Percentiles rank a stretch among this genome's conserved stretches.
Evolutionary conservation across 2,329 filamentous ascomycete genomes (phyloP).

Genomic region (Macrophomina tecta): DNA sequence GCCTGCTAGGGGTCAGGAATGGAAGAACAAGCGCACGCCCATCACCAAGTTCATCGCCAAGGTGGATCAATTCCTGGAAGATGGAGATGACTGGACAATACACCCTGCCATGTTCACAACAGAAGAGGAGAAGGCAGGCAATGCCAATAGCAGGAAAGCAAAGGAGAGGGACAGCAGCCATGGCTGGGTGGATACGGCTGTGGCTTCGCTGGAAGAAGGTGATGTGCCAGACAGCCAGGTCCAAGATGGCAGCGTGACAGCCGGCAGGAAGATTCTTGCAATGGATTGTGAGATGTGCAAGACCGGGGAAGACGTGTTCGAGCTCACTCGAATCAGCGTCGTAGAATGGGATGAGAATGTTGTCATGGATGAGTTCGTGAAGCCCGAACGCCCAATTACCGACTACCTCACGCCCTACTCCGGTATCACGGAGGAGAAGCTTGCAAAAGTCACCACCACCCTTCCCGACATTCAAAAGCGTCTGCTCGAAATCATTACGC

Average conservation of each 20-base stretch:
- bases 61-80: conserved; percentile 73
- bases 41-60: conserved; percentile 80
- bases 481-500: conserved; percentile 73
- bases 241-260: conserved; percentile 81
- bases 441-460: conserved; percentile 82
- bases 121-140: conserved; percentile 60
- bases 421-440: conserved; percentile 86
- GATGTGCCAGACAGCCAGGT: conserved; percentile 72
- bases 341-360: conserved; percentile 83
- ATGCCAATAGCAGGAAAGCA: conserved; percentile 60
- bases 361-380: conserved; percentile 88
- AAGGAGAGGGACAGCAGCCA: conserved; percentile 57
- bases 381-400: conserved; percentile 83
- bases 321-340: conserved; percentile 87
- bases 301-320: conserved; percentile 78
- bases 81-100: conserved; percentile 74
- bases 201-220: conserved; percentile 71
- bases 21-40: conserved; percentile 77
- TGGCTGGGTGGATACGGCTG: conserved; percentile 84
- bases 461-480: conserved; percentile 81
- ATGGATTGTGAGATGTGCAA: conserved; percentile 98
- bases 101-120: conserved; percentile 77
- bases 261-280: conserved; percentile 77
- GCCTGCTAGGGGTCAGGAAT: conserved; percentile 67
- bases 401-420: conserved; percentile 91